Evolutionary conservation across 2,329 filamentous ascomycete species (phyloP).

Genomic region (Claviceps paspali): DNA sequence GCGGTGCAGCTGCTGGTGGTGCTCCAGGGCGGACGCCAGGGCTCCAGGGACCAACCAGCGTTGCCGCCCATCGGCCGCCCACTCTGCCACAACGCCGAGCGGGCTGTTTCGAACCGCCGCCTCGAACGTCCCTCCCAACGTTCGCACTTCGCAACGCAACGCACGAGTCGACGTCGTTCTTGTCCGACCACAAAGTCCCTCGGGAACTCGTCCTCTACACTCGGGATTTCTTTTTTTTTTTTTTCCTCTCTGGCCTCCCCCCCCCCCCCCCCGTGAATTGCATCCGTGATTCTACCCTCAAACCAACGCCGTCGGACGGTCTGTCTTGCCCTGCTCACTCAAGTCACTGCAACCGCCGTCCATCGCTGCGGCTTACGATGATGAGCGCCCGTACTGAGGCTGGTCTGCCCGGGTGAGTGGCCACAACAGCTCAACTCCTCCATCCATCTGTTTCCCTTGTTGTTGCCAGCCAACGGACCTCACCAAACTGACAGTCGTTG

Average conservation of each 20-base stretch:
- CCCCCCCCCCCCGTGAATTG: slow-evolving; percentile 8
- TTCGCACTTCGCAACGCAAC: slow-evolving; percentile 3
- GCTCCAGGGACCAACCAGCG: too few relatives aligned
- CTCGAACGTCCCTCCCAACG: slow-evolving; percentile 2
- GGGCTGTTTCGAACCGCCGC: too few relatives aligned
- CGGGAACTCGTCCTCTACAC: background rate
- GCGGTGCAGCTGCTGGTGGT: too few relatives aligned
- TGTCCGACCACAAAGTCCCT: slow-evolving; percentile 1
- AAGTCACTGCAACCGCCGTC: background rate
- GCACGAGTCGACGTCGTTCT: slow-evolving; percentile 4
- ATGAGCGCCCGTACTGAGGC: slow-evolving; percentile 21
- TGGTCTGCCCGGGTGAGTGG: slow-evolving; percentile 21
- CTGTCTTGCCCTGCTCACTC: slow-evolving; percentile 1
- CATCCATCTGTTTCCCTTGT: slow-evolving; percentile 3
- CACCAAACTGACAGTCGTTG: slow-evolving; percentile 15
- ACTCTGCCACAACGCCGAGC: too few relatives aligned
- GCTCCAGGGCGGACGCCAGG: too few relatives aligned
- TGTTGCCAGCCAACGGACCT: background rate
- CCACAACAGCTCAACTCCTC: slow-evolving; percentile 2
- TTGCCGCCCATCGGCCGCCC: too few relatives aligned
- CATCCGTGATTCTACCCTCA: slow-evolving; percentile 3
- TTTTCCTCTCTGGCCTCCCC: too few relatives aligned
- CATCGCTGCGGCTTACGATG: slow-evolving; percentile 3
- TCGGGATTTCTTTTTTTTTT: slow-evolving; percentile 1
- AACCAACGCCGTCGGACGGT: background rate